These are phyloP conservation scores for Trypanosoma vivax DNA, from an alignment of 208 protist genomes.

Conservation along the genomic window DNA sequence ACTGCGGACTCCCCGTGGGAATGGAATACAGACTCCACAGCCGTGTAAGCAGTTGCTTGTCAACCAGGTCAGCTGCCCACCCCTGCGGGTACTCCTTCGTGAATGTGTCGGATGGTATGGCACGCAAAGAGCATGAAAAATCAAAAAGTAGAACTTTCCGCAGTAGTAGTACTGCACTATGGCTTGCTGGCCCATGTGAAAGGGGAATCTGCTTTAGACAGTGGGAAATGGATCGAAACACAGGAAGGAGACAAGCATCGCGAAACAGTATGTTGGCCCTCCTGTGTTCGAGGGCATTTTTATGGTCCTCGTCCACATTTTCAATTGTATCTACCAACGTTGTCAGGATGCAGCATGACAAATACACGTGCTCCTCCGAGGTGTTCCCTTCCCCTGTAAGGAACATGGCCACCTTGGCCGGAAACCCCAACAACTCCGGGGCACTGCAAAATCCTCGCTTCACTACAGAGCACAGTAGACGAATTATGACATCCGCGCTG, in stretches of 20 bases:
- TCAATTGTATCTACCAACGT: constrained; percentile 20
- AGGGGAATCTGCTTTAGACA: constrained; percentile 5
- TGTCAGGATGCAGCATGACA: constrained; percentile 18
- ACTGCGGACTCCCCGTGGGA: constrained; percentile 1
- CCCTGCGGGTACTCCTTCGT: constrained; percentile 17
- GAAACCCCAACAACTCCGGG: constrained; percentile 11
- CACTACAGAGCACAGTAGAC: constrained; percentile 14
- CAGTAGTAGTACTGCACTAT: constrained; percentile 17
- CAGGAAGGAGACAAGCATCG: constrained; percentile 29
- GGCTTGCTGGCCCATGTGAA: constrained; percentile 3
- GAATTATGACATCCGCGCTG: constrained; percentile 11
- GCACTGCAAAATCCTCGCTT: constrained; percentile 15
- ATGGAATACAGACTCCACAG: constrained; percentile 25
- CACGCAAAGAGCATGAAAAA: constrained; percentile 15
- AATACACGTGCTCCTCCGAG: constrained; percentile 10
- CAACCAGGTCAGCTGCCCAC: constrained; percentile 21
- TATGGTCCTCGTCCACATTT: not conserved
- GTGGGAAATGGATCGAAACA: constrained; percentile 32
- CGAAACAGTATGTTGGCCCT: constrained; percentile 27
- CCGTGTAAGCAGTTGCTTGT: constrained; percentile 17
- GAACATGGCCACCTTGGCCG: constrained; percentile 1
- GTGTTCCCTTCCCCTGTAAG: not conserved
- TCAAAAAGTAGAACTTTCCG: constrained; percentile 23
- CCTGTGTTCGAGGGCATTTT: constrained; percentile 3
- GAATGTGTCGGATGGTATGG: constrained; percentile 13